Evolutionary conservation across 495 filamentous ascomycete genomes (phyloP).

Genomic region (Annulohypoxylon maeteangense): DNA sequence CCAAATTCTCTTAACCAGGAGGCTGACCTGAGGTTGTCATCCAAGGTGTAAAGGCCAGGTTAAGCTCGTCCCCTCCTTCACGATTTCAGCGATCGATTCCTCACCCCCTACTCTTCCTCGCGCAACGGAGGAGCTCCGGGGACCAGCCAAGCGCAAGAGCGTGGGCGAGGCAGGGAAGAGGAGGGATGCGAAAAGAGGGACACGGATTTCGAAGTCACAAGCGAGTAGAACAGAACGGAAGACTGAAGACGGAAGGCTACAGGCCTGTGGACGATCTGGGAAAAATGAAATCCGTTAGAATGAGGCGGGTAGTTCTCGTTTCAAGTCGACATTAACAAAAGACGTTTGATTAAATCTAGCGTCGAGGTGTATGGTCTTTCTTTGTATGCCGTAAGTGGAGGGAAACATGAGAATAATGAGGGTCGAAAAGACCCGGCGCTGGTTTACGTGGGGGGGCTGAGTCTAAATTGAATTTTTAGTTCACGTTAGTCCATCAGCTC

Average conservation of each 20-base stretch:
- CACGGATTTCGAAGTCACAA: constrained; percentile 18
- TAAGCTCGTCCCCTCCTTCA: constrained; percentile 17
- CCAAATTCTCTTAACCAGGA: constrained; percentile 15
- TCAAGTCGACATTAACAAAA: constrained; percentile 15
- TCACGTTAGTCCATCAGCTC: constrained; percentile 36
- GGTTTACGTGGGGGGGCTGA: constrained; percentile 38
- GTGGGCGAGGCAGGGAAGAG: constrained; percentile 41
- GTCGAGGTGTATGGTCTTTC: constrained; percentile 4
- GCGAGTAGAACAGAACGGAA: neutral
- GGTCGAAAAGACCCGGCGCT: constrained; percentile 33
- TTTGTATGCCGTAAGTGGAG: constrained; percentile 6
- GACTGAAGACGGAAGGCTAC: neutral
- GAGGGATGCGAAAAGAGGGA: constrained; percentile 21
- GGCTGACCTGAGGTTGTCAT: constrained; percentile 25
- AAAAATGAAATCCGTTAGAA: neutral
- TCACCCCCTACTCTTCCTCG: constrained; percentile 38
- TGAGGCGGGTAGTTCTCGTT: constrained; percentile 1
- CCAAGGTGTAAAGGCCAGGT: constrained; percentile 12
- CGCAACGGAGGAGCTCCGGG: constrained; percentile 37
- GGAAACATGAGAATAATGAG: constrained; percentile 23
- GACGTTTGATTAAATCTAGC: neutral
- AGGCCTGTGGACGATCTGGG: neutral
- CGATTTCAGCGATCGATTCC: constrained; percentile 9
- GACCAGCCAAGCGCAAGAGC: constrained; percentile 35
- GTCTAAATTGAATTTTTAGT: constrained; percentile 41